Evolutionary conservation across 2,329 filamentous ascomycete genomes (phyloP).

Genomic region (Trichophaea hybrida): DNA sequence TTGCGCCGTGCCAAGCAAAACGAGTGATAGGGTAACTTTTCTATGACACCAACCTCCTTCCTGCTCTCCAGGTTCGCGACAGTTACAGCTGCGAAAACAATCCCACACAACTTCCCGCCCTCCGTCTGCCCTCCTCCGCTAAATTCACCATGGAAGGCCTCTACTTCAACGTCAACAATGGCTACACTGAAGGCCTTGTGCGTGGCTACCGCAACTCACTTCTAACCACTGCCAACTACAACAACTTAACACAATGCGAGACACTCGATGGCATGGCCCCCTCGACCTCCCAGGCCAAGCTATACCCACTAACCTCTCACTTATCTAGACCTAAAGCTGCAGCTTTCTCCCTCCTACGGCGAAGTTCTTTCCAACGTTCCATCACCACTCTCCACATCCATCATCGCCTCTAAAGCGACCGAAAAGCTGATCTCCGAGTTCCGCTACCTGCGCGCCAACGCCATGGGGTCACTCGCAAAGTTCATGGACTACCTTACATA

Average conservation of each 20-base stretch:
- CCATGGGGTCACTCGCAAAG: conserved; percentile 74
- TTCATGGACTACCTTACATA: conserved; percentile 99
- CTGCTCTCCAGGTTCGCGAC: neutral
- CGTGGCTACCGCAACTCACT: conserved; percentile 92
- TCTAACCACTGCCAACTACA: conserved; percentile 79
- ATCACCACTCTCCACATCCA: conserved; percentile 91
- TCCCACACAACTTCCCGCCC: neutral
- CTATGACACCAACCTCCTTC: neutral
- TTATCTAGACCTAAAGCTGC: conserved; percentile 77
- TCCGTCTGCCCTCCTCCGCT: too few relatives aligned
- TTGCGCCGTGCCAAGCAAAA: too few relatives aligned
- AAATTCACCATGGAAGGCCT: conserved; percentile 63
- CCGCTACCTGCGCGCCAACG: conserved; percentile 86
- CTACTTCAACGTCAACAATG: conserved; percentile 87
- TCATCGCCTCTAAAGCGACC: conserved; percentile 85
- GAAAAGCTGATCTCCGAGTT: conserved; percentile 98
- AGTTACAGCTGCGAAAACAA: neutral
- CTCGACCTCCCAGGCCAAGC: conserved; percentile 2
- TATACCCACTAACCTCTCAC: neutral
- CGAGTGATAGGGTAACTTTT: neutral
- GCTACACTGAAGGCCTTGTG: conserved; percentile 94
- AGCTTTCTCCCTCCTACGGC: conserved; percentile 90
- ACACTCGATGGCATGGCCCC: conserved; percentile 67
- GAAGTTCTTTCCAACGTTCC: conserved; percentile 89
- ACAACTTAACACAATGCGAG: conserved; percentile 93